phyloP scores from a whole-genome alignment of 345 rosid species.

The Cardamine chenopodiifolia region DNA sequence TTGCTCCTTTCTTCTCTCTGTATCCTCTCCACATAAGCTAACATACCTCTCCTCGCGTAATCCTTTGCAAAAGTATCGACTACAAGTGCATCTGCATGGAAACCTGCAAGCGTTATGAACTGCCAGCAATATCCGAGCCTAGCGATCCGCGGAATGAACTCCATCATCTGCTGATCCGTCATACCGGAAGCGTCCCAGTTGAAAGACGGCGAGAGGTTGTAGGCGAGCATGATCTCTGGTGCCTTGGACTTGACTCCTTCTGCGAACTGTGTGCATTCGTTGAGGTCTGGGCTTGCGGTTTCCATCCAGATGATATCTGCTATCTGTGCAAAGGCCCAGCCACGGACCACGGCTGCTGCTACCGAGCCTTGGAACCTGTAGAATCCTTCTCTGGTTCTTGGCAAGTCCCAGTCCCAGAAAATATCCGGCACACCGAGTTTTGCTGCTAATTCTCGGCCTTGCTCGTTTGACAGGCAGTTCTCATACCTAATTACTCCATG shows the following conservation, averaged over 20 bases:
- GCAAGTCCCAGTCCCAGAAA: slow-evolving; percentile 99
- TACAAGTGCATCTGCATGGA: slow-evolving; percentile 93
- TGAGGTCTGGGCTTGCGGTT: slow-evolving; percentile 78
- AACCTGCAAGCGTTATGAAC: slow-evolving; percentile 91
- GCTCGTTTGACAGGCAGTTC: slow-evolving; percentile 71
- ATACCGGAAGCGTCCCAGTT: slow-evolving; percentile 97
- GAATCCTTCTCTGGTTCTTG: slow-evolving; percentile 94
- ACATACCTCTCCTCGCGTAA: slow-evolving; percentile 82
- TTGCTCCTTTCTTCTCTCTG: slow-evolving; percentile 94
- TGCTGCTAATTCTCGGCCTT: slow-evolving; percentile 70
- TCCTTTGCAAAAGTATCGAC: slow-evolving; percentile 81
- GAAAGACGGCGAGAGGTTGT: slow-evolving; percentile 92
- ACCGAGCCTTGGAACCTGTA: slow-evolving; percentile 92
- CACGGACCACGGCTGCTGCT: slow-evolving; percentile 77
- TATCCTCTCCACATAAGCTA: slow-evolving; percentile 94
- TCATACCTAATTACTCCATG: slow-evolving; percentile 42
- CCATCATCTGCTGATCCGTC: slow-evolving; percentile 80
- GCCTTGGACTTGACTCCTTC: slow-evolving; percentile 68
- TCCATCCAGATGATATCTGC: slow-evolving; percentile 96
- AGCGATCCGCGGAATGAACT: slow-evolving; percentile 84
- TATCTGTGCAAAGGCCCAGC: slow-evolving; percentile 86
- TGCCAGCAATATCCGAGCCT: slow-evolving; percentile 90
- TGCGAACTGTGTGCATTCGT: slow-evolving; percentile 74
- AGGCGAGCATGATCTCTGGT: slow-evolving; percentile 86
- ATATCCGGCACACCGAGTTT: slow-evolving; percentile 69